Conservation (phyloP, 148 eudicot genomes). For the Selenicereus undatus region DNA sequence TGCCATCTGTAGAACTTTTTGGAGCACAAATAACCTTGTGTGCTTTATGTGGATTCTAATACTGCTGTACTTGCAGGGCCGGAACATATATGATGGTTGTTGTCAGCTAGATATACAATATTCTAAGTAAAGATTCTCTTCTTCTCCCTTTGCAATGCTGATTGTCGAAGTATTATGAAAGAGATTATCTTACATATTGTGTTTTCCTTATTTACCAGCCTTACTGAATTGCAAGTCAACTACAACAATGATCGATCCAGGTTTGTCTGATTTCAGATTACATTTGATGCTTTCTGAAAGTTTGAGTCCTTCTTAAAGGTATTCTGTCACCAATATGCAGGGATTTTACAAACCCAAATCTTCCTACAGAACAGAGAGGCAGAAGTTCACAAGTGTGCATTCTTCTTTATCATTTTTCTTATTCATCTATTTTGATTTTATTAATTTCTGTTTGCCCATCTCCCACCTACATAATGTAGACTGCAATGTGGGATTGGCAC, state of each 20-base stretch:
- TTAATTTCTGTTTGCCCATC: background rate
- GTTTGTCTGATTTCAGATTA: slow-evolving; percentile 8
- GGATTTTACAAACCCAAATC: slow-evolving; percentile 41
- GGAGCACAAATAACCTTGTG: slow-evolving; percentile 6
- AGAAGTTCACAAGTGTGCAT: slow-evolving; percentile 33
- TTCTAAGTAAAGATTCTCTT: slow-evolving; percentile 28
- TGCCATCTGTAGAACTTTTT: slow-evolving; percentile 13
- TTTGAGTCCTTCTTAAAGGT: background rate
- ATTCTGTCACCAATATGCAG: slow-evolving; percentile 14
- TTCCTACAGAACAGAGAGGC: slow-evolving; percentile 41
- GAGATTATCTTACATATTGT: slow-evolving; percentile 6
- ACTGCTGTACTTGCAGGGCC: slow-evolving; percentile 24
- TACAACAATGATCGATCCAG: slow-evolving; percentile 42
- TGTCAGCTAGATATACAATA: slow-evolving; percentile 42
- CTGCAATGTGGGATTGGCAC: background rate
- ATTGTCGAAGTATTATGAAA: background rate
- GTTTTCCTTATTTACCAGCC: slow-evolving; percentile 29
- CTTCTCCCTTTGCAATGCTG: background rate
- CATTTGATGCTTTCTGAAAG: slow-evolving; percentile 5
- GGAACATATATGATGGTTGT: slow-evolving; percentile 40
- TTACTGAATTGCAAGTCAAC: slow-evolving; percentile 40
- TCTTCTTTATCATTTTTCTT: slow-evolving; percentile 2
- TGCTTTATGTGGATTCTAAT: slow-evolving; percentile 8
- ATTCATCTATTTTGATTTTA: background rate
- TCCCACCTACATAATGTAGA: background rate